Evolutionary conservation across 2,329 filamentous ascomycete species (phyloP), one percentile per base, ranked within the genome.

Genomic region (Ilyonectria destructans): DNA sequence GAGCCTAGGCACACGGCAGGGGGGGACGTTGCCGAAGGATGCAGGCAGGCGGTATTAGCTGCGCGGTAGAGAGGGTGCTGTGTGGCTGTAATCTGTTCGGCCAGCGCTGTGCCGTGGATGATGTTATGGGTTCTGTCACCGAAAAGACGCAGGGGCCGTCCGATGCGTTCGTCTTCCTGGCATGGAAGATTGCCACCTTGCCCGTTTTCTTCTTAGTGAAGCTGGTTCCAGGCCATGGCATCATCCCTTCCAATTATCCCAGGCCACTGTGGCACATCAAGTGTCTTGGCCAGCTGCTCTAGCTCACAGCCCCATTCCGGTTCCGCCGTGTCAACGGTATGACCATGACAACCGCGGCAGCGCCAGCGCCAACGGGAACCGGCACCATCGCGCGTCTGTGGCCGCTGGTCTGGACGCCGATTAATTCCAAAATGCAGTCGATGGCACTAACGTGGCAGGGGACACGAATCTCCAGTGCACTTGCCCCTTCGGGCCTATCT

Each of bases 101-200:
- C 19, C 19, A 10, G 46, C 23, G 17, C 17, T 33, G 26, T n/a
- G 17, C 12, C 13, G n/a, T 54, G n/a, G 51, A 54, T 54, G 51
- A 54, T 54, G 51, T 37, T 54, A 54, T 54, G 51, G n/a, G 12
- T 54, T 54, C 29, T 54, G 51, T 54, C 51, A 37, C n/a, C 51
- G n/a, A 17, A 15, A 43, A 43, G 15, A 43, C 15, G 17, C 15
- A 43, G 31, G 31, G 31, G 31, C 12, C 31, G 31, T 12, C 2
- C 1, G 31, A 33, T 12, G 26, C 26, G 26, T 26, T 23, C 21
- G 8, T 49, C 4, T 8, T 29, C 4, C 23, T 17, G 8, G 40
- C 17, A 45, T 45, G 40, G 40, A 45, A 21, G 26, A 31, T 23
- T 19, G 31, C 15, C 57, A 49, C 57, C 45, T 51, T 29, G 57